Base-by-base conservation (phyloP, 2,329 filamentous ascomycete genomes). In the Penicillium sumatraense region DNA sequence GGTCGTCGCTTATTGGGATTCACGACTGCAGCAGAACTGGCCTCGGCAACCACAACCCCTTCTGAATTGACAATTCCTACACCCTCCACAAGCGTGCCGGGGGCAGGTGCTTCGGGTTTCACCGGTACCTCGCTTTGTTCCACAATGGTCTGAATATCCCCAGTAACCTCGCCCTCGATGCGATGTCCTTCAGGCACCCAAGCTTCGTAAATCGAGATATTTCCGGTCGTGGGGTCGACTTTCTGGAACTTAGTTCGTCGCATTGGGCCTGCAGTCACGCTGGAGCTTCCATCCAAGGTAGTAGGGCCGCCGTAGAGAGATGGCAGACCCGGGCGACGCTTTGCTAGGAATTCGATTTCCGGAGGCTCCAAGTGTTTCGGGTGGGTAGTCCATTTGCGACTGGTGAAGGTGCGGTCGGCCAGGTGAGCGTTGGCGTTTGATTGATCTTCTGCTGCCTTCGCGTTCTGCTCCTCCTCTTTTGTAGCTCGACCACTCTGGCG, bases 161-260 rank as follows among this genome's bases (percentile, higher is more conserved):
- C 78, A 55, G 91, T 84, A 48, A 96, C 87, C 69, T 96, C 92
- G 53, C 91, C 91, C 60, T 93, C 89, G 0, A 96, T 83, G 5
- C 80, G 79, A 69, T 95, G 89, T 0, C 91, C 92, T 54, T 93
- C 89, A 5, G 86, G 84, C 3, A 96, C 83, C 18, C 91, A 89
- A 7, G 95, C 86, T 66, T 96, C 91, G 72, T 95, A 91, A 2
- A 93, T 87, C 57, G 90, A 91, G 9, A 90, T 83, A 64, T 93
- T 93, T 21, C 93, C 93, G 21, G 81, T 82, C 1, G 86, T 85
- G 4, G 88, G 87, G 69, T 96, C 91, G 10, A 88, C 79, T 62
- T 89, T 87, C 65, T 89, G 86, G 50, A 97, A 90, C 20, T 89
- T 95, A 0, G 90, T 91, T 67, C 89, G 89, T 7, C 90, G 88